Percentiles rank a stretch among this genome's conserved stretches.
Evolutionary conservation across 2,329 filamentous ascomycete species (phyloP).

Genomic region (Ambrosiella beaveri): DNA sequence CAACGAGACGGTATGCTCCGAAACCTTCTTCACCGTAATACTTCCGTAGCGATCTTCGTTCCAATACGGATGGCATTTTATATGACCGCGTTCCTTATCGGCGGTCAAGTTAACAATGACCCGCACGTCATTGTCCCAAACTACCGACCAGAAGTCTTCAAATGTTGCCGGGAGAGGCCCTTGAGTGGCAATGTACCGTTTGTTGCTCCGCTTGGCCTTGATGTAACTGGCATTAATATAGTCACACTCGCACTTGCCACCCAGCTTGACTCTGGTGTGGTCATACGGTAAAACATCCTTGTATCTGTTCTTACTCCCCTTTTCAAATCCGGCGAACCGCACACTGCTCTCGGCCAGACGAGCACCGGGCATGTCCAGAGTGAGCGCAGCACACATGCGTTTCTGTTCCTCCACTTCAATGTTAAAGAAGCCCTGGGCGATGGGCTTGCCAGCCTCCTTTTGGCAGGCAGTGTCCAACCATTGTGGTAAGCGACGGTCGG

Average conservation of each 20-base stretch:
- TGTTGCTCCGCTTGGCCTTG: constrained; percentile 63
- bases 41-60: constrained; percentile 59
- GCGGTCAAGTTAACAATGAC: constrained; percentile 95
- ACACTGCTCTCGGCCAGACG: constrained; percentile 25
- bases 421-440: constrained; percentile 66
- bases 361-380: constrained; percentile 26
- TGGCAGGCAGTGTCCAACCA: constrained; percentile 63
- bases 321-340: constrained; percentile 80
- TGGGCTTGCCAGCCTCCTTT: constrained; percentile 56
- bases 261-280: constrained; percentile 68
- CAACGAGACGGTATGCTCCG: constrained; percentile 66
- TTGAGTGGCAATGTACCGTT: constrained; percentile 89
- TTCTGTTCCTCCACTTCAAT: constrained; percentile 77
- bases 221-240: constrained; percentile 92
- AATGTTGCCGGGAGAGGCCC: constrained; percentile 86
- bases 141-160: constrained; percentile 90
- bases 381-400: constrained; percentile 72
- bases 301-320: constrained; percentile 89
- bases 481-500: constrained; percentile 40
- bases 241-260: constrained; percentile 53
- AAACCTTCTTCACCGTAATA: constrained; percentile 57
- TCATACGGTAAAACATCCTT: constrained; percentile 97
- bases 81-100: constrained; percentile 77
- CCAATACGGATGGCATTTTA: constrained; percentile 96
- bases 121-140: constrained; percentile 92